These are phyloP conservation scores for Sporothrix mexicana DNA, from an alignment of 2,329 filamentous ascomycete species.

Conservation along the genomic window DNA sequence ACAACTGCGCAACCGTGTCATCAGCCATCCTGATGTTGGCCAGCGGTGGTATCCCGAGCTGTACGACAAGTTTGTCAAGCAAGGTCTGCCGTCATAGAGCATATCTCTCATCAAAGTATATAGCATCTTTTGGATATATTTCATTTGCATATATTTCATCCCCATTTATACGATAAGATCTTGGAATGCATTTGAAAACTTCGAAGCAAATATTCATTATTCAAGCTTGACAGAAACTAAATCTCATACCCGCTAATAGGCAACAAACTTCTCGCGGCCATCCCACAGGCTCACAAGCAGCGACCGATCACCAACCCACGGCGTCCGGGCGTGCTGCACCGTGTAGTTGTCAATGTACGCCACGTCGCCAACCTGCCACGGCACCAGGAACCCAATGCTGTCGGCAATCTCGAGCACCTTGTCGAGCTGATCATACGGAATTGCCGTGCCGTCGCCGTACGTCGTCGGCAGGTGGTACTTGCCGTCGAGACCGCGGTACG, in stretches of 20 bases:
- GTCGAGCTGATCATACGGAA: conserved; percentile 33
- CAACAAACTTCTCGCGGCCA: conserved; percentile 24
- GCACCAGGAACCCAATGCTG: conserved; percentile 34
- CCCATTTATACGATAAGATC: neutral
- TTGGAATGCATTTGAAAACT: too few species aligned
- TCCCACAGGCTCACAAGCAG: conserved; percentile 35
- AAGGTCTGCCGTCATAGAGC: conserved; percentile 18
- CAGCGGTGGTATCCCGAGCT: conserved; percentile 35
- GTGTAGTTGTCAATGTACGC: conserved; percentile 36
- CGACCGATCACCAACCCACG: conserved; percentile 31
- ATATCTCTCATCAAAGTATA: neutral
- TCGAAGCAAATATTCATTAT: neutral
- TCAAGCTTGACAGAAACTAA: neutral
- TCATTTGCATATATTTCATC: neutral
- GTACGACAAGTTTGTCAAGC: conserved; percentile 34
- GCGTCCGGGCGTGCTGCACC: conserved; percentile 32
- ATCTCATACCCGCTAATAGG: neutral
- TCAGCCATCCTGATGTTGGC: conserved; percentile 36
- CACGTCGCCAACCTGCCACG: conserved; percentile 36
- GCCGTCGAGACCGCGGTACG: conserved; percentile 29
- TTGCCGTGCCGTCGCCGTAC: conserved; percentile 33
- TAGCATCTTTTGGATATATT: neutral
- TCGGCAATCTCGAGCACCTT: conserved; percentile 32
- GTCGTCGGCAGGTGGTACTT: conserved; percentile 33
- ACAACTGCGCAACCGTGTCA: conserved; percentile 35